Evolutionary conservation across 805 yeast species (phyloP).

Genomic region (Blastobotrys americana): DNA sequence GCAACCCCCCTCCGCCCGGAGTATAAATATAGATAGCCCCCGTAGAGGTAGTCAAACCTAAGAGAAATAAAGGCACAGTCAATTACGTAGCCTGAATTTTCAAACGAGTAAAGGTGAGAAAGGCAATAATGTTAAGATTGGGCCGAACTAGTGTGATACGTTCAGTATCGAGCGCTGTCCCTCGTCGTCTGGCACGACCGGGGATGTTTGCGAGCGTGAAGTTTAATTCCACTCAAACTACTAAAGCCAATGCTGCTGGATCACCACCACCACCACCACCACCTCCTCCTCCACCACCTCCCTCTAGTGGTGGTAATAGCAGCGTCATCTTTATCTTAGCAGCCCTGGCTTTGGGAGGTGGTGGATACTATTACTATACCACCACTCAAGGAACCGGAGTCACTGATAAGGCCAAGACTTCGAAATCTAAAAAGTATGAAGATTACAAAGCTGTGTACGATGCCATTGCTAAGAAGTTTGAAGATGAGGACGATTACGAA

Average conservation of each 20-base stretch:
- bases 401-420: constrained; percentile 29
- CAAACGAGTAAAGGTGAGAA: no score
- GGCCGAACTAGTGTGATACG: not conserved
- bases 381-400: constrained; percentile 30
- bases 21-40: no score
- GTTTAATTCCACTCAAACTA: constrained; percentile 5
- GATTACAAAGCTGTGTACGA: constrained; percentile 74
- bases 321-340: constrained; percentile 12
- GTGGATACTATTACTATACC: constrained; percentile 28
- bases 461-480: constrained; percentile 60
- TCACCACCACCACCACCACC: constrained; percentile 7
- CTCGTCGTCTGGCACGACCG: not conserved
- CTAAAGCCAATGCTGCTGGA: not conserved
- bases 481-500: constrained; percentile 40
- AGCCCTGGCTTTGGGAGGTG: constrained; percentile 24
- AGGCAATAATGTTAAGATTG: not conserved
- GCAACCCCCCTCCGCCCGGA: no score
- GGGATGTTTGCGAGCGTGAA: constrained; percentile 3
- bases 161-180: not conserved
- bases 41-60: no score
- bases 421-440: constrained; percentile 29
- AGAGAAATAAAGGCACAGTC: no score
- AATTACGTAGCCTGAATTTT: no score
- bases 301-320: constrained; percentile 1
- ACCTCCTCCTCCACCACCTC: constrained; percentile 11